These are phyloP conservation scores for Paraglomus brasilianum DNA, from an alignment of 192 early-diverging fungal genomes.

Conservation along the genomic window DNA sequence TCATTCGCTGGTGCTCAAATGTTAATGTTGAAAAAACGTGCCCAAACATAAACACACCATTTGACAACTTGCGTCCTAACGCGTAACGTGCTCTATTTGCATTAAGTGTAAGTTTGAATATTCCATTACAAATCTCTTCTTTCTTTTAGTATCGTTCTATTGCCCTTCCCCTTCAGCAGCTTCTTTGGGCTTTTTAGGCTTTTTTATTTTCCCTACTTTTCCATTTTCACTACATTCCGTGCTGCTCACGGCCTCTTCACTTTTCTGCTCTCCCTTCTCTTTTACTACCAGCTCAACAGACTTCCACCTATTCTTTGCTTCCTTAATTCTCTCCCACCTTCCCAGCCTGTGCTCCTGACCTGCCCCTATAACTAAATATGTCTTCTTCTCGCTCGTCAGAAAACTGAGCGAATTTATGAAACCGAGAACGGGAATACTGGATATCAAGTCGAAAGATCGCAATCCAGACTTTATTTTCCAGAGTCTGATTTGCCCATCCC, in stretches of 20 bases:
- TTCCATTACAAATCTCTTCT: neutral
- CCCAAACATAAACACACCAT: neutral
- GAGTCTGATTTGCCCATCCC: constrained; percentile 81
- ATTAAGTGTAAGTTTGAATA: neutral
- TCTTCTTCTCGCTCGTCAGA: constrained; percentile 27
- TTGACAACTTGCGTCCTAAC: neutral
- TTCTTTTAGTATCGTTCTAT: neutral
- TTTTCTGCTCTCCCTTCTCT: constrained; percentile 23
- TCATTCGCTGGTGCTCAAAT: constrained; percentile 18
- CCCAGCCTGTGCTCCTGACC: constrained; percentile 92
- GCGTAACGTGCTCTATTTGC: neutral
- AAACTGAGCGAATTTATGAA: constrained; percentile 55
- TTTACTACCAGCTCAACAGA: constrained; percentile 61
- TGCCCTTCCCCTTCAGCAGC: no score
- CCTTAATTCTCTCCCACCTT: constrained; percentile 82
- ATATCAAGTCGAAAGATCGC: constrained; percentile 57
- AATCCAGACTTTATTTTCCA: constrained; percentile 81
- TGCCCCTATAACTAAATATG: constrained; percentile 63
- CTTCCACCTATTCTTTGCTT: constrained; percentile 71
- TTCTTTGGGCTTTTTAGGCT: neutral
- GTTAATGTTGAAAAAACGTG: neutral
- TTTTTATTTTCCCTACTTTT: neutral
- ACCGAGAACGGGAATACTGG: constrained; percentile 64
- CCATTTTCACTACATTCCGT: neutral
- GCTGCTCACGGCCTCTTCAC: neutral